Conservation (phyloP, 2,329 filamentous ascomycete species). For the Raffaelea albimanens region DNA sequence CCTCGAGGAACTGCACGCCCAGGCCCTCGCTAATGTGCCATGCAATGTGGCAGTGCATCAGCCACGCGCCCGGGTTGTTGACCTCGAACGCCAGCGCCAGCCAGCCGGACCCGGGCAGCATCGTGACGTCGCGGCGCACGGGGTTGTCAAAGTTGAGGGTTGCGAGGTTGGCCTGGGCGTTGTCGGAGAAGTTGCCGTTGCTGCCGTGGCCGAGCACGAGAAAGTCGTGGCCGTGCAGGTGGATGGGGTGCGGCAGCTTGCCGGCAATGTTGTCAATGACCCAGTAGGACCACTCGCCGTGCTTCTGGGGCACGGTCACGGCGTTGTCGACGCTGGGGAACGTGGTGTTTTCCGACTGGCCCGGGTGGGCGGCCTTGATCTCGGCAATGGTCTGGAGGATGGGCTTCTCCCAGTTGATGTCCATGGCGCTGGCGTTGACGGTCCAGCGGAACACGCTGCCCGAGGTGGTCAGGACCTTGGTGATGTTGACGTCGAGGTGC, state of each 20-base stretch:
- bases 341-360: constrained; percentile 6
- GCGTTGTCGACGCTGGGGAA: constrained; percentile 10
- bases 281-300: constrained; percentile 23
- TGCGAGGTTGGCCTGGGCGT: neutral
- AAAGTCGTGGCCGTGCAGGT: constrained; percentile 33
- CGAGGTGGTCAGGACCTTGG: constrained; percentile 26
- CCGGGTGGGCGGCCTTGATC: neutral
- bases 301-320: constrained; percentile 12
- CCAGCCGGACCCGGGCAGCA: constrained; percentile 29
- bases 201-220: constrained; percentile 22
- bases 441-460: constrained; percentile 21
- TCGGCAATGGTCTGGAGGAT: constrained; percentile 21
- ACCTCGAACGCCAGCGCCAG: constrained; percentile 32
- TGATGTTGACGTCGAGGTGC: constrained; percentile 29
- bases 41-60: constrained; percentile 34
- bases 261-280: constrained; percentile 19
- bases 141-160: constrained; percentile 21
- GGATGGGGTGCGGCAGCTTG: constrained; percentile 26
- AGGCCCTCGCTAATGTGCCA: constrained; percentile 37
- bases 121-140: constrained; percentile 31
- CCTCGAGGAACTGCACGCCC: constrained; percentile 36
- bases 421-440: constrained; percentile 19
- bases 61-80: constrained; percentile 36
- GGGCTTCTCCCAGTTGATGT: constrained; percentile 25
- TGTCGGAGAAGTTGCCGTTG: neutral